Base-by-base conservation (phyloP, 2,329 filamentous ascomycete genomes). In the Penicillium sp. region DNA sequence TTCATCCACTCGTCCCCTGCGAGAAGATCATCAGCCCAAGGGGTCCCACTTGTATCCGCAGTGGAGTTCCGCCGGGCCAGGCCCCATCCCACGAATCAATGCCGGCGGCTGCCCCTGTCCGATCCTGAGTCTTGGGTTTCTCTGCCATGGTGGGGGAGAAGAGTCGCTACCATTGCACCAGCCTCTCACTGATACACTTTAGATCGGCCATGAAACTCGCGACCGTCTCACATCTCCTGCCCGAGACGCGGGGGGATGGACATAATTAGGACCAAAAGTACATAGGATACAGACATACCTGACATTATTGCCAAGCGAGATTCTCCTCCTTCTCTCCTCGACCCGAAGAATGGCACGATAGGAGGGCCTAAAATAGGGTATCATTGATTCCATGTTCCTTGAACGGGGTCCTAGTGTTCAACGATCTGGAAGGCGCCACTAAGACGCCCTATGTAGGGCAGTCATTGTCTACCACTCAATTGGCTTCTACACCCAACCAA, bases 191-290 rank as follows among this genome's bases (percentile, higher is more conserved):
- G 49, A 49, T 55, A 54, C 55, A 53, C 60, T 58, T 50, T 54
- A 51, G 41, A 54, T 46, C 36, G 52, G 43, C 51, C 43, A 56
- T 66, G 65, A 66, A 66, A 67, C 66, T 58, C 49, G 40, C 60
- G 60, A 58, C 60, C 62, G 65, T 66, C 64, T 66, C 65, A 66
- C 11, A n/a, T 55, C 55, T 58, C 57, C 55, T 58, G 54, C 47
- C 52, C 50, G 43, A 65, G 62, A 65, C 64, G 61, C 59, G 60
- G 63, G 62, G 63, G 62, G 22, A 31, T 46, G 16, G 27, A 27
- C 27, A 49, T 50, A 53, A 33, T 27, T 36, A 24, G 43, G 49
- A 39, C 22, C 3, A 33, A 6, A 41, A 41, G 39, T 41, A 41
- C 39, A 16, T 49, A 18, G 27, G n/a, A 33, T 37, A 19, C 43